Evolutionary conservation across 495 filamentous ascomycete species (phyloP), one percentile per base, ranked within the genome.

Genomic region (Aspergillus campestris): DNA sequence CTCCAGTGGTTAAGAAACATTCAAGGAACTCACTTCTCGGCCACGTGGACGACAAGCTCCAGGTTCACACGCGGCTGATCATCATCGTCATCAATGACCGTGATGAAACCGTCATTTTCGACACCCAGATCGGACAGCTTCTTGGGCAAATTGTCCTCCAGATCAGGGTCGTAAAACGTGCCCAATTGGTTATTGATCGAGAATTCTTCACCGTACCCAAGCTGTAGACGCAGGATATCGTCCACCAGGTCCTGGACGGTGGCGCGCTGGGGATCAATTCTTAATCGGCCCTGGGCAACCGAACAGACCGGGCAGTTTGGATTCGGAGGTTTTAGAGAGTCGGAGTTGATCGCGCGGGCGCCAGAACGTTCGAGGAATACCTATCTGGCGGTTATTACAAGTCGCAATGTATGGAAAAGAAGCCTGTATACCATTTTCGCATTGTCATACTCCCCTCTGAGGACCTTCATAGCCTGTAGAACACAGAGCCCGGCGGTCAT

Each of bases 401-500:
- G 7, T 14, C 24, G 18, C n/a, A 34, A 31, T 42, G 10, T 15
- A 28, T 5, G 10, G 29, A 6, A 15, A 47, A 44, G 8, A 34
- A 9, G 8, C 37, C 1, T 35, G 13, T 52, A 41, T 56, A 75
- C 71, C 67, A 73, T 79, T 51, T 77, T 82, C 0, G 79, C 75
- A 53, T 80, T 74, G 33, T 70, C 59, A 31, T 85, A 78, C 38
- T 94, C 83, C 24, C 81, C 76, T 47, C 77, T 80, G 44, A 99
- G 68, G 31, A 97, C 86, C 62, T 95, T 96, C 70, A 94, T 89
- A 1, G 89, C 82, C 62, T 99, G 86, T 6, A 99, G 69, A 4
- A 97, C 92, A 59, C 89, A 97, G 18, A 99, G 74, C 10, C 87
- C 83, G 9, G 92, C 92, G 5, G 90, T 92, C 64, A 97, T 94